Evolutionary conservation across 2,329 filamentous ascomycete species (phyloP), one percentile per base, ranked within the genome.

Genomic region (Didymella keratinophila): DNA sequence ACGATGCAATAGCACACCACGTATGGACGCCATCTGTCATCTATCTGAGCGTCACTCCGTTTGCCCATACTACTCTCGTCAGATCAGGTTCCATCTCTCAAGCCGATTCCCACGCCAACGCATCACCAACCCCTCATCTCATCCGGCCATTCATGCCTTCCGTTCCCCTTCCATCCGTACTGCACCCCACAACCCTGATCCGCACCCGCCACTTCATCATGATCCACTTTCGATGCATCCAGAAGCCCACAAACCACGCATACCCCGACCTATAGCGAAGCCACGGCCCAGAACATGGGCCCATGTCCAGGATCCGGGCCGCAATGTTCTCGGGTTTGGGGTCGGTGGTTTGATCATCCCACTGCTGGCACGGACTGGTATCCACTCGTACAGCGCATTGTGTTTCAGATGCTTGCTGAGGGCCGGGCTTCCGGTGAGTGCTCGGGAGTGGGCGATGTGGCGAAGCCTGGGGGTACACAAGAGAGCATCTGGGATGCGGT

Each of bases 381-480:
- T 18, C 36, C 36, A 39, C 36, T 20, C 36, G 36, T 20, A 39
- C 36, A 39, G 36, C 36, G 18, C 36, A 20, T 20, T 18, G 18
- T 20, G 36, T 39, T 39, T 39, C 36, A 39, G 7, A 14, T 39
- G n/a, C 36, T 37, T 37, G 32, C 32, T 34, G 52, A 42, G 44
- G 52, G 44, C 10, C 3, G 44, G 43, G 27, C 21, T 54, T 53
- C 52, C 52, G 52, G 52, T 55, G 52, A 48, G 52, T 23, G 52
- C 32, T 27, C 16, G 28, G 21, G 41, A 11, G 20, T 5, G 21
- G 7, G 28, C 14, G 28, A 11, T 49, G 14, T 21, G 46, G 39
- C 20, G 39, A 25, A 25, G n/a, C 4, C 20, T 8, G 11, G n/a
- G 36, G 36, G 36, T 39, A 18, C 18, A 18, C 20, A n/a, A 30